Evolutionary conservation across 495 filamentous ascomycete species (phyloP), one percentile per base, ranked within the genome.

Genomic region (Xylaria curta): DNA sequence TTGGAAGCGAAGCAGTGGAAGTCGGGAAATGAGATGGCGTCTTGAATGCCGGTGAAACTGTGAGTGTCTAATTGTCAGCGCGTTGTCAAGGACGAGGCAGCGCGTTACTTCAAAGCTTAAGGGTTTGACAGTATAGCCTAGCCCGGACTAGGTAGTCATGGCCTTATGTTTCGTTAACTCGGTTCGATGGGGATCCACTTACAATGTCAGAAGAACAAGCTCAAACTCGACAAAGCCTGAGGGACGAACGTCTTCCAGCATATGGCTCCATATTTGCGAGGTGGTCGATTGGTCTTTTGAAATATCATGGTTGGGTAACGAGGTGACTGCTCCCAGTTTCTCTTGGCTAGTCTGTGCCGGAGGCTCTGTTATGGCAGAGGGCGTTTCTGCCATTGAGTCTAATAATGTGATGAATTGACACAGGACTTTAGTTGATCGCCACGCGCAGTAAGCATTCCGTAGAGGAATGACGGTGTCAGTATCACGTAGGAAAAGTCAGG

Each of bases 1-100:
- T 90, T 91, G 42, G 87, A 90, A 42, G 89, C 87, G 74, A 91
- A 91, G 73, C 88, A 90, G 81, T 84, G 84, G 76, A 86, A 90
- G 77, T 89, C 88, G 31, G 87, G 87, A 74, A 86, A 91, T 67
- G 87, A 83, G 65, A 87, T 83, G 56, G 88, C 88, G 77, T 90
- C 89, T 85, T 86, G 84, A 60, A 87, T 84, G 21, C 85, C 83
- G 38, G 79, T 87, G 26, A 65, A 76, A 21, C 73, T 76, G 69
- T 60, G 49, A 63, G 5, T 9, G 46, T 62, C 31, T 1, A 60
- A 42, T 21, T 54, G 64, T 78, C 69, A 80, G 76, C 54, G n/a
- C 33, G 38, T 9, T 54, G 15, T 71, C 61, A 13, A 64, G 47
- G 10, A 31, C 26, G 13, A 53, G 33, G 44, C 21, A 38, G 26